Percentiles rank a stretch among this genome's conserved stretches.
Evolutionary conservation across 2,329 filamentous ascomycete genomes (phyloP).

Genomic region (Ophiosphaerella korrae): DNA sequence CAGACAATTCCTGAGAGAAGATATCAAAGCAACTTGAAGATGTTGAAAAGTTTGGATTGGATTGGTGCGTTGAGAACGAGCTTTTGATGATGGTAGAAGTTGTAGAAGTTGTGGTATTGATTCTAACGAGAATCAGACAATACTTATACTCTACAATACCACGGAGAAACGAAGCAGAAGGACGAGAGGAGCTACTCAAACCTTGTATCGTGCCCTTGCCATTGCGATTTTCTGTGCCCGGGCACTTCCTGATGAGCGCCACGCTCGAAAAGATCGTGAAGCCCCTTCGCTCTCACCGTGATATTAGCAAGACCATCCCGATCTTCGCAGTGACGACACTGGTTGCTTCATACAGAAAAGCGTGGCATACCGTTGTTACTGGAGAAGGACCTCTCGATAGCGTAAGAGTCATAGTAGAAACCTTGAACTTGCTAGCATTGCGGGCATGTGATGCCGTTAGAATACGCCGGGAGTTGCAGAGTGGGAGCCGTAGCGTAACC

Average conservation of each 20-base stretch:
- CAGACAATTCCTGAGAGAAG: too few species aligned
- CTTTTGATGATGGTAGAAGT: not conserved
- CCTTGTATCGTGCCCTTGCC: slow-evolving; percentile 4
- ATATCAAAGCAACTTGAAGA: too few species aligned
- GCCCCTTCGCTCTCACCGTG: not conserved
- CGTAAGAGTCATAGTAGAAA: not conserved
- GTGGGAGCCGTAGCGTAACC: not conserved
- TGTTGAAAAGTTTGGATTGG: too few species aligned
- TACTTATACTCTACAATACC: not conserved
- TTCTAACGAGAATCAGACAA: not conserved
- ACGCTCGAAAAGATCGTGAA: not conserved
- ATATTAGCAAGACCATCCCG: not conserved
- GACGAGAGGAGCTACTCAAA: not conserved
- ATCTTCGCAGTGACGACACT: not conserved
- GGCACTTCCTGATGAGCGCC: slow-evolving; percentile 1
- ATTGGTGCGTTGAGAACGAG: too few species aligned
- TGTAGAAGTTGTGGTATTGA: not conserved
- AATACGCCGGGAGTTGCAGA: not conserved
- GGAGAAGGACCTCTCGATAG: not conserved
- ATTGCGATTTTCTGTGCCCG: not conserved
- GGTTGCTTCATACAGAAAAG: slow-evolving; percentile 4
- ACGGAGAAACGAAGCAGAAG: slow-evolving; percentile 2
- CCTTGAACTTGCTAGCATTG: not conserved
- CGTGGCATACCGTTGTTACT: not conserved
- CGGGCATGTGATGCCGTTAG: slow-evolving; percentile 2